These are phyloP conservation scores for Talaromyces sp. DNA, from an alignment of 2,329 filamentous ascomycete species.

Conservation along the genomic window DNA sequence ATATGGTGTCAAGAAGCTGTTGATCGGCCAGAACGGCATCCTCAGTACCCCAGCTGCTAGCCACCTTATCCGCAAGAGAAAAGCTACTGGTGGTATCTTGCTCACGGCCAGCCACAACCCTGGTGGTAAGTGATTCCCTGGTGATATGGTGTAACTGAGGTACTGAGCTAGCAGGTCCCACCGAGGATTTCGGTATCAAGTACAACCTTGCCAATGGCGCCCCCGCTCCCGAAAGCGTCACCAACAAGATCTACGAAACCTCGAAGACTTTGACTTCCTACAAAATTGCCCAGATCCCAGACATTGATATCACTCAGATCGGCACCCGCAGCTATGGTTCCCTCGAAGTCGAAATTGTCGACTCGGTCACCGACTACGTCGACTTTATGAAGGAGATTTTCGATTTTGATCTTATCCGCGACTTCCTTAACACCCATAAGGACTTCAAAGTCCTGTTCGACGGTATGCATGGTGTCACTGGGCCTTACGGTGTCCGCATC, in stretches of 20 bases:
- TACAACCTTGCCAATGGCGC: slow-evolving; percentile 98
- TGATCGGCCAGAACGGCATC: slow-evolving; percentile 95
- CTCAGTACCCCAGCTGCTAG: slow-evolving; percentile 94
- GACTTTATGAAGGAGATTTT: slow-evolving; percentile 98
- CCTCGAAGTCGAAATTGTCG: slow-evolving; percentile 91
- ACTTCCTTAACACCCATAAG: slow-evolving; percentile 79
- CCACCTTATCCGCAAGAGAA: slow-evolving; percentile 89
- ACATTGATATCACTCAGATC: slow-evolving; percentile 78
- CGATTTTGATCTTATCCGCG: slow-evolving; percentile 93
- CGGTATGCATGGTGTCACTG: slow-evolving; percentile 89
- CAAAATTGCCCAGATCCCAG: slow-evolving; percentile 83
- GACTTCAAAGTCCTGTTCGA: slow-evolving; percentile 98
- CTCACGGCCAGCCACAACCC: slow-evolving; percentile 98
- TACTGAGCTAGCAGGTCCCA: slow-evolving; percentile 60
- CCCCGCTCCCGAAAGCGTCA: slow-evolving; percentile 91
- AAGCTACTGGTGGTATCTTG: slow-evolving; percentile 93
- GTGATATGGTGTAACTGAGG: too few species aligned
- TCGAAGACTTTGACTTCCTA: slow-evolving; percentile 88
- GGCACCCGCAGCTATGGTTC: slow-evolving; percentile 79
- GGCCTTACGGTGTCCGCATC: slow-evolving; percentile 89
- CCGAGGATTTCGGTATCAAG: slow-evolving; percentile 98
- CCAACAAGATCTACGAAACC: slow-evolving; percentile 93
- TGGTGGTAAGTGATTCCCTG: slow-evolving; percentile 64
- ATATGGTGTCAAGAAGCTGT: slow-evolving; percentile 97
- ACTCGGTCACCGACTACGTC: slow-evolving; percentile 88